Evolutionary conservation across 2,329 filamentous ascomycete species (phyloP), one percentile per base, ranked within the genome.

Genomic region (Neonectria neomacrospora): DNA sequence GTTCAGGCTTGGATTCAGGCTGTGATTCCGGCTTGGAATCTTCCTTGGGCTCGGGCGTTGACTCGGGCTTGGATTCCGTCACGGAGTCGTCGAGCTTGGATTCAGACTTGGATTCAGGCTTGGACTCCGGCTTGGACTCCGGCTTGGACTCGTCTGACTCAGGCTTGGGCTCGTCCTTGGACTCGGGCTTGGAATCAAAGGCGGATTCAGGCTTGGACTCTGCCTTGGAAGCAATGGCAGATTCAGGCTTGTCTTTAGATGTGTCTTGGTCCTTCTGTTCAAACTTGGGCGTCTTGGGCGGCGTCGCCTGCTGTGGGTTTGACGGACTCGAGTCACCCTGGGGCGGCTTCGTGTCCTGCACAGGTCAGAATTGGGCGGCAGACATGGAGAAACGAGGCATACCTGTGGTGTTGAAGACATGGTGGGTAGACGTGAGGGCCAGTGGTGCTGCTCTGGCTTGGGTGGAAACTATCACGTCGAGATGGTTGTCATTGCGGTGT

Each of bases 341-440:
- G 11, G 34, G 54, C 12, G 34, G 50, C n/a, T 41, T 47, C 5
- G 48, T 58, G 18, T 70, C 58, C 64, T 73, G 44, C n/a, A 41
- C 51, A 28, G 63, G 58, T 68, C 67, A 69, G n/a, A 11, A 26
- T 22, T 16, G 2, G 3, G 32, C 16, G 1, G 18, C 11, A 28
- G 30, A 12, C 11, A 7, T 16, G 10, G n/a, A n/a, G 18, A n/a
- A 22, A 20, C 16, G 5, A 30, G 34, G 51, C 69, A 61, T 71
- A 73, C 71, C 53, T 71, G 60, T 10, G 66, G 64, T 50, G 66
- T 57, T 54, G 67, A 63, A 50, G 71, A 61, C 70, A 72, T 72
- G 51, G 8, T 34, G 20, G 22, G 5, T 2, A 12, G n/a, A 18
- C 14, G 14, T 47, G 26, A 18, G 9, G 7, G 37, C 37, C 37